Conservation (phyloP, 2,329 filamentous ascomycete genomes). For the Aspergillus proliferans region DNA sequence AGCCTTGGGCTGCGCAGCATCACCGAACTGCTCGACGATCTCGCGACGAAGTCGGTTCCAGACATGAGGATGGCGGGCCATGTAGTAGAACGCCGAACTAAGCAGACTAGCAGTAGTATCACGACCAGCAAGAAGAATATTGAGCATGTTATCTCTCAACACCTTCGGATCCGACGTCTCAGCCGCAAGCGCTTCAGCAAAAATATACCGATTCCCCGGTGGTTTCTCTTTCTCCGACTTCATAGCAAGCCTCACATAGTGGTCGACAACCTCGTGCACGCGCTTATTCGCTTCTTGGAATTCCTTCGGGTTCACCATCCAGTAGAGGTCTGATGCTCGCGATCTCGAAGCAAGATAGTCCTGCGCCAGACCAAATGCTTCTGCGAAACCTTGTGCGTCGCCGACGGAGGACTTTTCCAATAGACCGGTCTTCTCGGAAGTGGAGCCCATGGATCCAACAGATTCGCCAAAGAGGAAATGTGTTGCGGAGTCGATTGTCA, state of each 20-base stretch:
- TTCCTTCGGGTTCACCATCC: constrained; percentile 33
- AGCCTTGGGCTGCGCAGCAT: constrained; percentile 26
- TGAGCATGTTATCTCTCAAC: constrained; percentile 45
- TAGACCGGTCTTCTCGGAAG: constrained; percentile 43
- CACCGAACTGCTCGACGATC: constrained; percentile 38
- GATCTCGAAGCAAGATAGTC: constrained; percentile 25
- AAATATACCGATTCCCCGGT: constrained; percentile 40
- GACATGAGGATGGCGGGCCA: constrained; percentile 35
- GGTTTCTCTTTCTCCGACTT: constrained; percentile 25
- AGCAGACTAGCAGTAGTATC: constrained; percentile 47
- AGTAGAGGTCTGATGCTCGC: constrained; percentile 30
- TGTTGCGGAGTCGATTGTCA: constrained; percentile 76
- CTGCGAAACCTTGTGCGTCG: constrained; percentile 28
- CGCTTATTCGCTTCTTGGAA: constrained; percentile 36
- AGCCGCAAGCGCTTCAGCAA: constrained; percentile 44
- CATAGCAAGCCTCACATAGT: constrained; percentile 43
- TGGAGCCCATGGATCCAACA: constrained; percentile 49
- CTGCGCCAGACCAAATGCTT: constrained; percentile 31
- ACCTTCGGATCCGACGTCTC: constrained; percentile 42
- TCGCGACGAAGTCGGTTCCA: constrained; percentile 32
- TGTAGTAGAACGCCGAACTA: constrained; percentile 43
- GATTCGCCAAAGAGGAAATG: constrained; percentile 79
- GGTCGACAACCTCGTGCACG: constrained; percentile 45
- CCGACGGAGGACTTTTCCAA: constrained; percentile 35
- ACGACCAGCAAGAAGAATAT: constrained; percentile 47